A percentile compares a stretch with the other conserved stretches of the same genome.
Evolutionary conservation across 495 filamentous ascomycete genomes (phyloP).

Genomic region (Delitschia confertaspora): DNA sequence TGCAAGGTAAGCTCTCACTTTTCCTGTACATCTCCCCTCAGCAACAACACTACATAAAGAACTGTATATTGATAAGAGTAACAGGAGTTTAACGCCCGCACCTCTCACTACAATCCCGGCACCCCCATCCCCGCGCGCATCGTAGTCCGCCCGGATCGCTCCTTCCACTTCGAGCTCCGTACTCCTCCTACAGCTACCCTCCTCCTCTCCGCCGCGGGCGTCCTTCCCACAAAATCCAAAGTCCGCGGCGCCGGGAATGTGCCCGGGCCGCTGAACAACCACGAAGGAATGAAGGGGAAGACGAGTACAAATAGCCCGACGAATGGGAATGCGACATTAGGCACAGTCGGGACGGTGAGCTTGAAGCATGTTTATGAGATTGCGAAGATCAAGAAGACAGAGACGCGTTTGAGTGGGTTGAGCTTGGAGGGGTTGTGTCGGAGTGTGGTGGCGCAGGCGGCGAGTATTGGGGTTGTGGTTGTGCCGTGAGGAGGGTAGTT

Average conservation of each 20-base stretch:
- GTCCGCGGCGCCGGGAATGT: conserved; percentile 59
- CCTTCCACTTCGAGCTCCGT: conserved; percentile 86
- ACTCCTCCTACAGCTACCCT: conserved; percentile 88
- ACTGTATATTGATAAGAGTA: background rate
- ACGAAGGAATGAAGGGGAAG: conserved; percentile 24
- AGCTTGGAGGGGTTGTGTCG: conserved; percentile 72
- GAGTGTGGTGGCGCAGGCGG: conserved; percentile 79
- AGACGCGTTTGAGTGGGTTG: conserved; percentile 72
- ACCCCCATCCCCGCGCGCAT: conserved; percentile 84
- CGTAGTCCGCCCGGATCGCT: conserved; percentile 84
- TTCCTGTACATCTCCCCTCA: conserved; percentile 10
- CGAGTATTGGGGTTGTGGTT: conserved; percentile 77
- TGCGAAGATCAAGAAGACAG: conserved; percentile 83
- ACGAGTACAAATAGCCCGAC: conserved; percentile 20
- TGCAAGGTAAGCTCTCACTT: conserved; percentile 83
- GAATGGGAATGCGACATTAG: conserved; percentile 59
- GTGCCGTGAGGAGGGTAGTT: conserved; percentile 46
- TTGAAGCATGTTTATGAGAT: conserved; percentile 98
- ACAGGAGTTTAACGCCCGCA: conserved; percentile 97
- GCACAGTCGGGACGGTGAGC: conserved; percentile 69
- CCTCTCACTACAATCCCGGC: conserved; percentile 70
- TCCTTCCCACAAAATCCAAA: conserved; percentile 65
- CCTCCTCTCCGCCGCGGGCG: conserved; percentile 72
- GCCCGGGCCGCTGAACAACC: conserved; percentile 32
- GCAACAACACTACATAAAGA: background rate